phyloP scores from a whole-genome alignment of 2,329 filamentous ascomycete species.

The Fusarium xylarioides region DNA sequence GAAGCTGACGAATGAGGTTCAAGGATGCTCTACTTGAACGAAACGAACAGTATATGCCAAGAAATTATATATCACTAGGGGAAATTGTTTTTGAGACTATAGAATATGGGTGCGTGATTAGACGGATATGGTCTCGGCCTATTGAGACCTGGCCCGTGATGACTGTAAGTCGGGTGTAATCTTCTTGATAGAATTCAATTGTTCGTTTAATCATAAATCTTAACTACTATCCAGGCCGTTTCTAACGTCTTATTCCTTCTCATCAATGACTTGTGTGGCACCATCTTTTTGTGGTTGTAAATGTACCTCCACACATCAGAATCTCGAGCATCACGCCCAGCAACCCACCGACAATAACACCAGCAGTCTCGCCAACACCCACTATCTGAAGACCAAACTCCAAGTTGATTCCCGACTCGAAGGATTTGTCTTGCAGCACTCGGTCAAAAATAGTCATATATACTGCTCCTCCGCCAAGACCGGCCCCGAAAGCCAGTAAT shows the following conservation, averaged over 20 bases:
- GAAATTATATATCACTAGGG: not conserved
- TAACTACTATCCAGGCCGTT: not conserved
- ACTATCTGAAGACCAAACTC: constrained; percentile 45
- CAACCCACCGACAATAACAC: constrained; percentile 40
- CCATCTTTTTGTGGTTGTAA: constrained; percentile 37
- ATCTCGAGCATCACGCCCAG: constrained; percentile 39
- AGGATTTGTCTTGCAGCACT: constrained; percentile 31
- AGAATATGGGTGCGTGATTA: too few relatives aligned
- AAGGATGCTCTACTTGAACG: not conserved
- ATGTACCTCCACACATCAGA: constrained; percentile 31
- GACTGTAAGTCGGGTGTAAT: not conserved
- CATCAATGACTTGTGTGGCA: constrained; percentile 37
- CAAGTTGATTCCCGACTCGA: constrained; percentile 25
- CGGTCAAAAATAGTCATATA: constrained; percentile 41
- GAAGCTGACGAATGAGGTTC: constrained; percentile 8
- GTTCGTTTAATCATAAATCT: not conserved
- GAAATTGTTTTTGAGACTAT: not conserved
- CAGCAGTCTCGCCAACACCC: constrained; percentile 44
- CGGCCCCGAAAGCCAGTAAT: constrained; percentile 40
- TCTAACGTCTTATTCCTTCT: not conserved
- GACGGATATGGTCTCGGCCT: not conserved
- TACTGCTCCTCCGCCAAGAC: constrained; percentile 42
- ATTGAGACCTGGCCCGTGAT: not conserved
- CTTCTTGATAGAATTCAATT: fast-evolving
- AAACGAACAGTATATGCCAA: not conserved